Percentiles rank a stretch among this genome's conserved stretches.
phyloP scores from a whole-genome alignment of 2,329 filamentous ascomycete species.

The Aspergillus sp. region DNA sequence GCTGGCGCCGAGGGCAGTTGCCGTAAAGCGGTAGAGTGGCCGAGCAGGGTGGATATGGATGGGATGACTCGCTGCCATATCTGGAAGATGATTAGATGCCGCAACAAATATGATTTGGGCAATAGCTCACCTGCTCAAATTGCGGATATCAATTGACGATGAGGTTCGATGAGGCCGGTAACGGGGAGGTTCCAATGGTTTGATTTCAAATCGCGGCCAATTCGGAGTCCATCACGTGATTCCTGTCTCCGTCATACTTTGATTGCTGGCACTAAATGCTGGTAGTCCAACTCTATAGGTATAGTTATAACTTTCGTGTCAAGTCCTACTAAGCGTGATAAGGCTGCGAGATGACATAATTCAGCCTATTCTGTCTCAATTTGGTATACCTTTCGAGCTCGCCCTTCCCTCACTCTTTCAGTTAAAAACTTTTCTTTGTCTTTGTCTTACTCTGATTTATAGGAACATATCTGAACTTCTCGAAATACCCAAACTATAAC shows the following conservation, averaged over 20 bases:
- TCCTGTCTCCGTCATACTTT: not conserved
- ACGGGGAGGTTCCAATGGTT: not conserved
- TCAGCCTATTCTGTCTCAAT: not conserved
- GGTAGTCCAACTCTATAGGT: not conserved
- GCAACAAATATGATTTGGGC: not conserved
- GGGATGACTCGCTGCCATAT: constrained; percentile 44
- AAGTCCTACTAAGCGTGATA: not conserved
- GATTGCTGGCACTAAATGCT: not conserved
- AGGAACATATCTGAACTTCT: not conserved
- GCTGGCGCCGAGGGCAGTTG: constrained; percentile 83
- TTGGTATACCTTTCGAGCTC: not conserved
- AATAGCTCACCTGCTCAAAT: constrained; percentile 2
- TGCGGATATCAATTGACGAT: not conserved
- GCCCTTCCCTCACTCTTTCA: not conserved
- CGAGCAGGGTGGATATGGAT: constrained; percentile 58
- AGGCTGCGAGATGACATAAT: not conserved
- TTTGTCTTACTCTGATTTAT: not conserved
- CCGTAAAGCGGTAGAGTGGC: constrained; percentile 78
- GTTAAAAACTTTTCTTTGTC: not conserved
- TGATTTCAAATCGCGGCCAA: not conserved
- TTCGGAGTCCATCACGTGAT: not conserved
- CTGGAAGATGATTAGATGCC: constrained; percentile 16
- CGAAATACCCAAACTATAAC: not conserved
- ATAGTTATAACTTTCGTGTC: not conserved
- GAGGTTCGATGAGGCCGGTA: not conserved